These are phyloP conservation scores for Pseudopediastrum boryanum DNA, from an alignment of 139 green algal genomes.

Conservation along the genomic window DNA sequence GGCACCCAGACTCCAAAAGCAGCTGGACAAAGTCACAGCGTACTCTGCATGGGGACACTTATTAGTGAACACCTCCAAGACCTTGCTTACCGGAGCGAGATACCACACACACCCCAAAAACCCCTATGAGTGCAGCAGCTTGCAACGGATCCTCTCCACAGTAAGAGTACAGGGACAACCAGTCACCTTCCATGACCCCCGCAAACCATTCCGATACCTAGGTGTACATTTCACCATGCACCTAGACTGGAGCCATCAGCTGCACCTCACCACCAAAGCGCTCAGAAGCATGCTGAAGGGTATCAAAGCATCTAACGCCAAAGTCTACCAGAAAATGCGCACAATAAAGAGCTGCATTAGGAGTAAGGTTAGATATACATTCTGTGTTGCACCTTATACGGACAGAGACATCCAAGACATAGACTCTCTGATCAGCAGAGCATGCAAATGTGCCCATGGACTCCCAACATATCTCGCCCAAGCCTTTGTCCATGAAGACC, in stretches of 20 bases:
- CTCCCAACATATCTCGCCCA: not conserved
- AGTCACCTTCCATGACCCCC: too few species aligned
- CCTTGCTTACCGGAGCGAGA: too few species aligned
- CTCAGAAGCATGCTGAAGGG: not conserved
- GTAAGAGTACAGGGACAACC: too few species aligned
- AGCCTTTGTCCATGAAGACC: not conserved
- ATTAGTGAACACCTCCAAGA: too few species aligned
- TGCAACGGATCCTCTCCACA: too few species aligned
- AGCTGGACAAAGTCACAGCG: not conserved
- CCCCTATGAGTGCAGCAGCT: too few species aligned
- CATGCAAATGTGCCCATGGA: not conserved
- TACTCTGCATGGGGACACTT: not conserved
- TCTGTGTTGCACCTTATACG: not conserved
- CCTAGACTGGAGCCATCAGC: not conserved
- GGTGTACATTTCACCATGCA: too few species aligned
- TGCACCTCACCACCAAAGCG: not conserved
- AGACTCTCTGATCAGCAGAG: not conserved
- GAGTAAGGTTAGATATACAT: not conserved
- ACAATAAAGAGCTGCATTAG: slow-evolving; percentile 20
- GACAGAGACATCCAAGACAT: not conserved
- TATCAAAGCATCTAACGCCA: not conserved
- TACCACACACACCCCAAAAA: too few species aligned
- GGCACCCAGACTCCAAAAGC: too few species aligned
- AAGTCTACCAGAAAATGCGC: not conserved
- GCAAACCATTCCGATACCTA: too few species aligned